Base-by-base conservation (phyloP, 108 stramenopile species). In the Skeletonema marinoi region DNA sequence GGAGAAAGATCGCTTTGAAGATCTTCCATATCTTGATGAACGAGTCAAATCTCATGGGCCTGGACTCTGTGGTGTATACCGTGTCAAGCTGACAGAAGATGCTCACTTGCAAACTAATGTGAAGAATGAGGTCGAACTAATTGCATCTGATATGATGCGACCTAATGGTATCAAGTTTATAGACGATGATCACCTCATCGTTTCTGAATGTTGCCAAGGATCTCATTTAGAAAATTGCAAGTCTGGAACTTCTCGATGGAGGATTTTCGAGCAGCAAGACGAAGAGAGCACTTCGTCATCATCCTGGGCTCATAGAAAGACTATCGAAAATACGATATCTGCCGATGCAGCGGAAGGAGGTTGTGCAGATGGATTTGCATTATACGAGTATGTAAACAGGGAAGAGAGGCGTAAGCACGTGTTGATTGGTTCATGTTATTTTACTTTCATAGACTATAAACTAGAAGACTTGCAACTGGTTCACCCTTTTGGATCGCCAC, bases 1-100 rank as follows among this genome's bases (percentile, higher is more conserved):
- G 8, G 62, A 63, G 41, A 63, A 63, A 44, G 62, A 63, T 63
- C n/a, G 62, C 6, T 63, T 63, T 63, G 39, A 63, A 63, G 32
- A 63, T 44, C 62, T 63, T 63, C 62, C 62, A 32, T 63, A 63
- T 19, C 62, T 63, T 10, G 62, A 63, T 63, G 29, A 32, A 19
- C n/a, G 32, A 39, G 62, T 63, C 0, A 63, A 11, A 17, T 9
- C 6, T 63, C 7, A 63, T 8, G 62, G 62, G 62, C 62, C 62
- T 63, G 62, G 51, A 4, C 51, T 25, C 16, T 54, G 51, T 54
- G 62, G 62, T 63, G 41, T 63, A 7, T 63, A 63, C 33, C 62
- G 62, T 42, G 32, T 63, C 14, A 44, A 63, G 16, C 32, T 63
- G 39, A 36, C 7, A 10, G 62, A 63, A 32, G n/a, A 32, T 16